These are phyloP conservation scores for Erysimum cheiranthoides DNA, from an alignment of 345 rosid species.

Conservation along the genomic window DNA sequence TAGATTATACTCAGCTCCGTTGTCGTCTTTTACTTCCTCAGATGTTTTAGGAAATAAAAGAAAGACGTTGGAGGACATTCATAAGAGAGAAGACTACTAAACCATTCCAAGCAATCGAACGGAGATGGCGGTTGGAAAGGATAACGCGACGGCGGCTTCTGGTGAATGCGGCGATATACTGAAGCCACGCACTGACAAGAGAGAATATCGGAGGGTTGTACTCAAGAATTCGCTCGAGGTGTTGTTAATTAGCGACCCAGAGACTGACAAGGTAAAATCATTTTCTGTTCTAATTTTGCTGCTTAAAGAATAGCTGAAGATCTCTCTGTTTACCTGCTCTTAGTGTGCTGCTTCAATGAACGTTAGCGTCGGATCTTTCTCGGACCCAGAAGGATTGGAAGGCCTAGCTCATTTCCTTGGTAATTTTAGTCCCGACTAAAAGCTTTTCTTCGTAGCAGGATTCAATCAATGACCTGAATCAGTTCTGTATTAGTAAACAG, in stretches of 20 bases:
- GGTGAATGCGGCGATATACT: constrained; percentile 48
- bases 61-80: constrained; percentile 15
- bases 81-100: neutral
- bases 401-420: constrained; percentile 99
- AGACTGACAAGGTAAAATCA: constrained; percentile 71
- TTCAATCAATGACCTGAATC: neutral
- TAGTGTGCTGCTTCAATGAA: constrained; percentile 95
- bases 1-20: constrained; percentile 1
- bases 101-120: neutral
- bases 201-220: constrained; percentile 70
- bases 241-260: constrained; percentile 81
- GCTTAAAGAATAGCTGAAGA: neutral
- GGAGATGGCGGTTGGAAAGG: constrained; percentile 55
- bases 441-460: neutral
- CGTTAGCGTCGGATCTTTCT: constrained; percentile 75
- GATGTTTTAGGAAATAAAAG: neutral
- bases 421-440: constrained; percentile 22
- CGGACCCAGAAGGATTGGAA: constrained; percentile 79
- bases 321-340: neutral
- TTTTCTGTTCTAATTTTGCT: neutral
- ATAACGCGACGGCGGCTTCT: constrained; percentile 16
- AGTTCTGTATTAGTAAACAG: neutral
- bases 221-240: constrained; percentile 73
- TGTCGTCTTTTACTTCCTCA: neutral
- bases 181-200: constrained; percentile 76